Evolutionary conservation across 768 basidiomycete species (phyloP).

Genomic region (Termitomyces sp.): DNA sequence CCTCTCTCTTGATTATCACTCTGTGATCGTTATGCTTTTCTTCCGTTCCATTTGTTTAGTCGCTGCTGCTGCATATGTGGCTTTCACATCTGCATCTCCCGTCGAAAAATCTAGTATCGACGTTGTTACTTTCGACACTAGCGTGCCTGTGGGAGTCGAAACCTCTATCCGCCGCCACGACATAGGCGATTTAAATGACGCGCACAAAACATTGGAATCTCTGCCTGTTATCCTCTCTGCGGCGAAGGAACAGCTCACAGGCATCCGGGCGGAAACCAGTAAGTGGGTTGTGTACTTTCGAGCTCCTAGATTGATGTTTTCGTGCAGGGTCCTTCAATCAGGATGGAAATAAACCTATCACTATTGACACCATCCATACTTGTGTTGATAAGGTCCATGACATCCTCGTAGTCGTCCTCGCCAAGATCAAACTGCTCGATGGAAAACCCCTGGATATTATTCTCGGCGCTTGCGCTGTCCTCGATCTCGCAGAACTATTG

Average conservation of each 20-base stretch:
- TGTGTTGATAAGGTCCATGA: neutral
- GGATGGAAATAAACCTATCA: neutral
- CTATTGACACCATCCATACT: neutral
- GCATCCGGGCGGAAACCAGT: neutral
- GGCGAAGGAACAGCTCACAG: neutral
- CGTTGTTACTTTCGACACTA: neutral
- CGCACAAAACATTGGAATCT: neutral
- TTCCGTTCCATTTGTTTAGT: conserved; percentile 16
- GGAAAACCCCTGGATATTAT: neutral
- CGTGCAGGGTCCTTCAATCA: neutral
- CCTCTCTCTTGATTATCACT: neutral
- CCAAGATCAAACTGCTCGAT: neutral
- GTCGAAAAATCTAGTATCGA: neutral
- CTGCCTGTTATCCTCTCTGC: neutral
- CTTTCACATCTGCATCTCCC: neutral
- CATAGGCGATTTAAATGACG: neutral
- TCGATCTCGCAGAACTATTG: neutral
- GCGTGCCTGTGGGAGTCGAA: neutral
- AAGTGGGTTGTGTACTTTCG: neutral
- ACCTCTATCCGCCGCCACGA: neutral
- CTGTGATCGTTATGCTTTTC: conserved; percentile 15
- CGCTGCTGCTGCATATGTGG: conserved; percentile 10
- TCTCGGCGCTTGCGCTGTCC: neutral
- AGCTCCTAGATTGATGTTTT: neutral
- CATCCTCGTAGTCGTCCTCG: neutral